Conservation (phyloP, 345 rosid genomes). For the Syzygium aqueum region DNA sequence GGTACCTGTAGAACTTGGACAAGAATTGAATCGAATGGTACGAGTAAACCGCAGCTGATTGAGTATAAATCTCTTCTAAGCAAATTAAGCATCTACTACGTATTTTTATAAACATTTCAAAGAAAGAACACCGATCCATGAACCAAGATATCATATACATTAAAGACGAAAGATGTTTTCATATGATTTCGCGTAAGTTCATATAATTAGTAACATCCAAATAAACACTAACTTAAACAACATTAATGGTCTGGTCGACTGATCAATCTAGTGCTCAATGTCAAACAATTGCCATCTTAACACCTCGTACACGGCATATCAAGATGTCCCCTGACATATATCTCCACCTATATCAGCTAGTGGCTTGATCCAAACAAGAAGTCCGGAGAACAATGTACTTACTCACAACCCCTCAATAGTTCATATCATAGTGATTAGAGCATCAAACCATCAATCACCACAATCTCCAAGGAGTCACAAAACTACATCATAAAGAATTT, state of each 20-base stretch:
- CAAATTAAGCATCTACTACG: neutral
- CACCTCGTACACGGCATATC: neutral
- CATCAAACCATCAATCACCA: neutral
- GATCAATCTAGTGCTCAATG: neutral
- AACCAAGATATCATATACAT: neutral
- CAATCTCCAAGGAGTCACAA: neutral
- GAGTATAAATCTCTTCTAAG: neutral
- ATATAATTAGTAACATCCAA: neutral
- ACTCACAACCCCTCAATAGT: neutral
- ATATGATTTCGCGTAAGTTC: neutral
- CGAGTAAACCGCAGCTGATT: neutral
- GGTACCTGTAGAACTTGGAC: neutral
- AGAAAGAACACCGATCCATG: neutral
- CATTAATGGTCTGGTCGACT: too few relatives aligned
- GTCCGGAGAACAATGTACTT: neutral
- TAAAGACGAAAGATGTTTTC: neutral
- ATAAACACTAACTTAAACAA: neutral
- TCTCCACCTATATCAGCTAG: neutral
- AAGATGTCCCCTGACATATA: neutral
- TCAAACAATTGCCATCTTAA: neutral
- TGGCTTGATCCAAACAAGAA: neutral
- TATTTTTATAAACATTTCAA: neutral
- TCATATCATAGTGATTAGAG: neutral
- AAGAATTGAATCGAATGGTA: neutral
- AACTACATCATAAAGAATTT: neutral